Evolutionary conservation across 1,284 basidiomycete genomes (phyloP), one percentile per base, ranked within the genome.

Genomic region (Sphaerobolus stellatus): DNA sequence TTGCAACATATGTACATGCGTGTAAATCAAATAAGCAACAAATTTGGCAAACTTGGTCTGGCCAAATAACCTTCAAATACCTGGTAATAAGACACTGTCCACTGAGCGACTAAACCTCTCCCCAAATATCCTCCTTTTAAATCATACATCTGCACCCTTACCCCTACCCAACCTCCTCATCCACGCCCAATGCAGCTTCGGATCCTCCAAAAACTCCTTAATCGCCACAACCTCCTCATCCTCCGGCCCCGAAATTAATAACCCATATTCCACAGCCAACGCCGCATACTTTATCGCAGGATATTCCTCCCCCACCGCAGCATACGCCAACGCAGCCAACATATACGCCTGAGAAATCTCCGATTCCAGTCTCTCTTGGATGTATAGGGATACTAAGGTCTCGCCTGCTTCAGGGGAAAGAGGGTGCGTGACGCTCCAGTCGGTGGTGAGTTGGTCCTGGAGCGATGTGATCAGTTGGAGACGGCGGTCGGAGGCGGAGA

Each of bases 191-290:
- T 49, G 48, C 9, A 9, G 18, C 20, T 33, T 25, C 7, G 33
- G 48, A 49, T 30, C 18, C 14, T 49, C 20, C 48, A 49, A 34
- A 11, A 49, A 7, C 16, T 25, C 31, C 28, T 22, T 18, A 29
- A 38, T 38, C 29, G 48, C 48, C 30, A 27, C n/a, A 29, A 49
- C 31, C 20, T 49, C 48, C 20, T 14, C 24, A 36, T 34, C n/a
- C 13, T 49, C 48, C 22, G 48, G 48, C n/a, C 48, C 48, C 14
- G 48, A 18, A 16, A 34, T 36, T 22, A 49, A 24, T 5, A 49
- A 25, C 14, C 33, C 33, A 9, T 22, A 33, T 28, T 49, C 48
- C 33, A 49, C 30, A 8, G 48, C 48, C 30, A 49, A 34, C 30
- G 48, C 3, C 22, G 48, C 28, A 22, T 49, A 49, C 20, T 49